Base-by-base conservation (phyloP, 371 early-diverging fungal species). In the Apophysomyces ossiformis region DNA sequence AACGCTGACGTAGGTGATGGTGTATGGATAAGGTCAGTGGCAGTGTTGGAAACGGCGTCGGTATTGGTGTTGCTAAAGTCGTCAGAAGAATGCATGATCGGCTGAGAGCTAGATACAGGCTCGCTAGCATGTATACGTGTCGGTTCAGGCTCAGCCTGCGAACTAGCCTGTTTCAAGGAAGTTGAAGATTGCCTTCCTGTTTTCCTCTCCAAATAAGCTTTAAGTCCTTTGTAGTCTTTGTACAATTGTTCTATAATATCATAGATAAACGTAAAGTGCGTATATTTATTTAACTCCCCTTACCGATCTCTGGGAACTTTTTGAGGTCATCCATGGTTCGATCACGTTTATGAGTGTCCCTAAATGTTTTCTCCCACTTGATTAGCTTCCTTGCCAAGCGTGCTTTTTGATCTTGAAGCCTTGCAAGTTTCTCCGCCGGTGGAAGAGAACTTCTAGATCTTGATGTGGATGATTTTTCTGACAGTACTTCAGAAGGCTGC, bases 261-360 rank as follows among this genome's bases (percentile, higher is more conserved):
- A n/a, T 0, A 47, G 18, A 47, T n/a, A 16, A 21, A 26, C 32
- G 16, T 21, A 50, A n/a, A 50, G 5, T 50, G 11, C 8, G 54
- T 0, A 18, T 50, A 2, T 50, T 50, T 21, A 1, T 32, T 1
- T 21, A 7, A 21, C 1, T 3, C 26, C 16, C 13, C 54, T 50
- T 50, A 50, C 54, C 54, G 54, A 50, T 50, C 21, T 50, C 54
- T n/a, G 54, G 54, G 5, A 5, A 16, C 16, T 50, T 50, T 50
- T 50, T 50, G 9, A 50, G 21, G 54, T 50, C 54, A 18, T 50
- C 54, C 54, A 50, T 16, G 0, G 54, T 50, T 21, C 54, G 54
- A 50, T 50, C 54, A 21, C 54, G 54, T 50, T 50, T 16, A 50
- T 50, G 54, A 7, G 54, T 50, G 7, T 50, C 54, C 21, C 21